Conservation (phyloP, 2,329 filamentous ascomycete species). For the Lecanosticta acicola region DNA sequence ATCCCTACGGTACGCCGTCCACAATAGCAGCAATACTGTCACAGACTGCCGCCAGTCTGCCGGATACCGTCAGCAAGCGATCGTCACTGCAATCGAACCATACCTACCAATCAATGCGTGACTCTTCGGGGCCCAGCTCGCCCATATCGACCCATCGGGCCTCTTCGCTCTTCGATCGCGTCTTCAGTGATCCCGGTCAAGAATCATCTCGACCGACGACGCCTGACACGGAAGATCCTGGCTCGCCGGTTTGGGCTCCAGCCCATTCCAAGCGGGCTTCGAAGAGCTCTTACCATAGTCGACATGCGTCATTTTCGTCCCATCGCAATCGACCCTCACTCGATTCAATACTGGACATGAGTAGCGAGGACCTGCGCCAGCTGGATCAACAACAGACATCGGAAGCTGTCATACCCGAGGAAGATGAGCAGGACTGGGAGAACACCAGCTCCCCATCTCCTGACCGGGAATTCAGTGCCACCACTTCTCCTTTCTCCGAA, state of each 20-base stretch:
- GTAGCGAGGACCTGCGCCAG: slow-evolving; percentile 25
- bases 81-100: slow-evolving; percentile 61
- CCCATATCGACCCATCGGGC: slow-evolving; percentile 65
- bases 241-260: slow-evolving; percentile 57
- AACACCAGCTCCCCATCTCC: slow-evolving; percentile 14
- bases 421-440: slow-evolving; percentile 28
- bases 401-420: slow-evolving; percentile 28
- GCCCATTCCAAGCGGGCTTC: slow-evolving; percentile 56
- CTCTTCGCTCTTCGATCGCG: slow-evolving; percentile 72
- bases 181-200: slow-evolving; percentile 51
- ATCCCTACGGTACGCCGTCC: slow-evolving; percentile 41
- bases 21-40: slow-evolving; percentile 57
- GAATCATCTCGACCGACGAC: slow-evolving; percentile 73
- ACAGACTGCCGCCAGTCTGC: slow-evolving; percentile 55
- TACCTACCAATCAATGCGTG: slow-evolving; percentile 56
- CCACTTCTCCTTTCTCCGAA: slow-evolving; percentile 23
- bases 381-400: slow-evolving; percentile 16
- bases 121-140: slow-evolving; percentile 74
- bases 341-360: slow-evolving; percentile 29
- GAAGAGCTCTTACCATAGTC: slow-evolving; percentile 34
- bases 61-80: slow-evolving; percentile 47
- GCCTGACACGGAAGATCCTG: slow-evolving; percentile 61
- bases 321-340: slow-evolving; percentile 22
- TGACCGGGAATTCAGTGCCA: slow-evolving; percentile 10
- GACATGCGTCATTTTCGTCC: slow-evolving; percentile 12